Conservation (phyloP, 306 rosid species). For the Quercus dentata region DNA sequence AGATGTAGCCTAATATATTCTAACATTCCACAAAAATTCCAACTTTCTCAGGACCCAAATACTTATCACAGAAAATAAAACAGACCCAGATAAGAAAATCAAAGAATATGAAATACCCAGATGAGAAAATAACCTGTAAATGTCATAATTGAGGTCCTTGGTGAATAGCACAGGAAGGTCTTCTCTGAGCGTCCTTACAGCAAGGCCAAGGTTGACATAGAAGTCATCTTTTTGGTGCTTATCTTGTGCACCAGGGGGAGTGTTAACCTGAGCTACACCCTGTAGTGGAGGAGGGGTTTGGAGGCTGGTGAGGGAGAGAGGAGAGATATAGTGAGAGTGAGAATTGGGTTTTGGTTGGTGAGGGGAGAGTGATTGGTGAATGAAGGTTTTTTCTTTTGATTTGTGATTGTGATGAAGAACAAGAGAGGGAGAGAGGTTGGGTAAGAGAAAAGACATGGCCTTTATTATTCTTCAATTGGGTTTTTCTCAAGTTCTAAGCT, state of each 20-base stretch:
- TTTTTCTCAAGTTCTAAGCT: not conserved
- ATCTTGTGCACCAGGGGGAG: slow-evolving; percentile 42
- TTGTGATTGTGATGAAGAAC: slow-evolving; percentile 54
- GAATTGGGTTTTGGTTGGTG: slow-evolving; percentile 39
- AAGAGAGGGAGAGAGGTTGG: slow-evolving; percentile 57
- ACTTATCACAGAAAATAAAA: not conserved
- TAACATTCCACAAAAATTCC: not conserved
- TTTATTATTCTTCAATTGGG: slow-evolving; percentile 13
- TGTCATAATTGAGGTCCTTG: slow-evolving; percentile 84
- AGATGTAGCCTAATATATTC: too few species aligned
- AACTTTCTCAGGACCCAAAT: slow-evolving; percentile 14
- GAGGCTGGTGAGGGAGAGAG: slow-evolving; percentile 38
- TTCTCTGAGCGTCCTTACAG: slow-evolving; percentile 89
- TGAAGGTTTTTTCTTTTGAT: slow-evolving; percentile 43
- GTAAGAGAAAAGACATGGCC: slow-evolving; percentile 80
- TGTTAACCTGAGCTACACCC: slow-evolving; percentile 51
- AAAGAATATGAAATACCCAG: not conserved
- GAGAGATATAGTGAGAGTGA: slow-evolving; percentile 10
- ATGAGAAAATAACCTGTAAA: slow-evolving; percentile 63
- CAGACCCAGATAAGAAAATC: slow-evolving; percentile 13
- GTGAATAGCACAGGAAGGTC: slow-evolving; percentile 73
- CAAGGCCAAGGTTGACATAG: slow-evolving; percentile 83
- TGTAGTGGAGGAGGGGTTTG: slow-evolving; percentile 38
- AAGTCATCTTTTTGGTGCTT: slow-evolving; percentile 62
- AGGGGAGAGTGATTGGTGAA: slow-evolving; percentile 38